Conservation (phyloP, 139 green algal genomes). For the Chlorella sp. region DNA sequence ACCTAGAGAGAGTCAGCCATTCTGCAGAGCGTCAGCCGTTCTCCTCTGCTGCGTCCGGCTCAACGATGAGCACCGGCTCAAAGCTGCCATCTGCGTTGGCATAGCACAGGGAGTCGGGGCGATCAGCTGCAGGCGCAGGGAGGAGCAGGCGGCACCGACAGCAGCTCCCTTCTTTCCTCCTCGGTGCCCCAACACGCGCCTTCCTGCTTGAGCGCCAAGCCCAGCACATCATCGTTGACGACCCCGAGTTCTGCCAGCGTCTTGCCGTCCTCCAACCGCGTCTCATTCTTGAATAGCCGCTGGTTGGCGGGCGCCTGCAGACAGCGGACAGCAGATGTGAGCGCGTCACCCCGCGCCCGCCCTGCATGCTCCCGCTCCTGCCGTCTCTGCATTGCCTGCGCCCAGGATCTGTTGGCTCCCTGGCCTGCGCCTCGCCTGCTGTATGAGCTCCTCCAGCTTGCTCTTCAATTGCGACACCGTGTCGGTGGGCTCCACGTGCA, state of each 20-base stretch:
- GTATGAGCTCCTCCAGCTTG: conserved; percentile 80
- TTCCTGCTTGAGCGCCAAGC: conserved; percentile 63
- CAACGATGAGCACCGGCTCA: too few species aligned
- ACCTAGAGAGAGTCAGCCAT: too few species aligned
- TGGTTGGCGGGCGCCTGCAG: conserved; percentile 69
- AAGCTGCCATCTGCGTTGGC: too few species aligned
- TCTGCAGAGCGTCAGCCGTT: too few species aligned
- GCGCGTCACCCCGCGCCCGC: too few species aligned
- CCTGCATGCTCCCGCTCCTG: too few species aligned
- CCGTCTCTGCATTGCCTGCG: too few species aligned
- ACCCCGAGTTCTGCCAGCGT: conserved; percentile 83
- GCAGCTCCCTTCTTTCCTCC: not conserved
- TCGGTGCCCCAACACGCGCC: conserved; percentile 41
- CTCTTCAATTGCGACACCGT: conserved; percentile 70
- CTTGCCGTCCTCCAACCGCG: conserved; percentile 71
- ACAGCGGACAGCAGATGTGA: not conserved
- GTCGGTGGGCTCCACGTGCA: conserved; percentile 84
- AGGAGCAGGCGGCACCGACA: not conserved
- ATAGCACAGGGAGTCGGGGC: too few species aligned
- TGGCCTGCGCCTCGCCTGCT: conserved; percentile 71
- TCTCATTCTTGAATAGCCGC: conserved; percentile 56
- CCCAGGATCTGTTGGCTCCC: too few species aligned
- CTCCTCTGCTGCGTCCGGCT: too few species aligned
- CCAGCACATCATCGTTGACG: conserved; percentile 83
- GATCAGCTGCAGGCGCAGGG: too few species aligned